Evolutionary conservation across 768 basidiomycete species (phyloP).

Genomic region (Baorangia bicolor): DNA sequence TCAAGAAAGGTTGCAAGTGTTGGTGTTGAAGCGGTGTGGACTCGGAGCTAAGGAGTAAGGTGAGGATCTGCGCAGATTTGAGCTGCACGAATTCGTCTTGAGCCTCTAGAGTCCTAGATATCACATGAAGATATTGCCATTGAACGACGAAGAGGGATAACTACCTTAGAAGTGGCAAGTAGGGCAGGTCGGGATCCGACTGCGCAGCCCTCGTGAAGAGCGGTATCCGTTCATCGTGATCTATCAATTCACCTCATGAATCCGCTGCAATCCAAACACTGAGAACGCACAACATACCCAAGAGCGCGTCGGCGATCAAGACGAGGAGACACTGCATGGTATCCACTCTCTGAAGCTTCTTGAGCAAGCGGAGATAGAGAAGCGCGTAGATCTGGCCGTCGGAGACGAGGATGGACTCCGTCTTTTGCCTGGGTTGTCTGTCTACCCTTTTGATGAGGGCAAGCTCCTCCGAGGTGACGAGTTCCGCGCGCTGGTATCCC

Average conservation of each 20-base stretch:
- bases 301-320: slow-evolving; percentile 83
- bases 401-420: slow-evolving; percentile 74
- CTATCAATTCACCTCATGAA: slow-evolving; percentile 36
- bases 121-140: slow-evolving; percentile 2
- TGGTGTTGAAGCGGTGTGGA: slow-evolving; percentile 46
- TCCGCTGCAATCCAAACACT: background rate
- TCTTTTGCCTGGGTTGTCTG: slow-evolving; percentile 70
- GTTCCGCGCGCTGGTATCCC: slow-evolving; percentile 94
- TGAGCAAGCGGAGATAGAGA: slow-evolving; percentile 88
- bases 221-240: slow-evolving; percentile 84
- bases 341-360: slow-evolving; percentile 80
- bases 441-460: slow-evolving; percentile 88
- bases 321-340: slow-evolving; percentile 87
- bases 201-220: slow-evolving; percentile 65
- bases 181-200: slow-evolving; percentile 78
- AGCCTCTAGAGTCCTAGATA: slow-evolving; percentile 67
- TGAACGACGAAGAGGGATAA: background rate
- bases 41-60: slow-evolving; percentile 73
- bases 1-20: slow-evolving; percentile 61
- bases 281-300: slow-evolving; percentile 48
- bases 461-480: slow-evolving; percentile 86
- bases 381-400: slow-evolving; percentile 82
- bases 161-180: slow-evolving; percentile 74
- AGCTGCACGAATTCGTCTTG: slow-evolving; percentile 96
- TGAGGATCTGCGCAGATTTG: slow-evolving; percentile 84